phyloP scores from a whole-genome alignment of 106 monocot genomes.

The Iris macrosiphon region DNA sequence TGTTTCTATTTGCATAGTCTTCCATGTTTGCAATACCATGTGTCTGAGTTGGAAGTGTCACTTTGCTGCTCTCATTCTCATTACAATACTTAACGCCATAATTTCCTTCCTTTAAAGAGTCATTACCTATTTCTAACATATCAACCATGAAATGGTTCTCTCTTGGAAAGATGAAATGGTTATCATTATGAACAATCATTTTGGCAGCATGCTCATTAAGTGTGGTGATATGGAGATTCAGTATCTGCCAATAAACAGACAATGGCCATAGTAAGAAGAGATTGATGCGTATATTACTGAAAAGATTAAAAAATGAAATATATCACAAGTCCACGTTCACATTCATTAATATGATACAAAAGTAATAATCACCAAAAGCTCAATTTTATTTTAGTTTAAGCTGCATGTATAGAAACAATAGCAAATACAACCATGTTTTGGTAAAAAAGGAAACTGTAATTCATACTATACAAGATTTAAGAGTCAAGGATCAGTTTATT shows the following conservation, averaged over 20 bases:
- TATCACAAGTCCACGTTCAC: no score
- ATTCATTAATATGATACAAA: no score
- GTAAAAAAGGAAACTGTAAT: no score
- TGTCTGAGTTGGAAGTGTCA: not conserved
- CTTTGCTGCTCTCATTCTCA: constrained; percentile 6
- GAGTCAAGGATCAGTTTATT: no score
- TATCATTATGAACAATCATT: not conserved
- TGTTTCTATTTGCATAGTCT: not conserved
- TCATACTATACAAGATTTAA: no score
- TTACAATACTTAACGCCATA: constrained; percentile 4
- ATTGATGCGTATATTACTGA: no score
- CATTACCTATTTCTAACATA: constrained; percentile 6
- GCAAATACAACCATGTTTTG: no score
- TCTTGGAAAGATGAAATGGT: not conserved
- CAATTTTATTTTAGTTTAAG: no score
- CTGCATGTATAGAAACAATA: no score
- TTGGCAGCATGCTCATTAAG: constrained; percentile 13
- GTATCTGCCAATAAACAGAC: constrained; percentile 22
- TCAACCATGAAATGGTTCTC: constrained; percentile 8
- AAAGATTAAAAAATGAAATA: no score
- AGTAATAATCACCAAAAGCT: no score
- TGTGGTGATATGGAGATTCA: constrained; percentile 4
- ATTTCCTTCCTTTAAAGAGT: constrained; percentile 3
- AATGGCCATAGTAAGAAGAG: not conserved
- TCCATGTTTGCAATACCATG: not conserved